These are phyloP conservation scores for Stenogyne calaminthoides DNA, from an alignment of 305 asterid genomes.

Conservation along the genomic window DNA sequence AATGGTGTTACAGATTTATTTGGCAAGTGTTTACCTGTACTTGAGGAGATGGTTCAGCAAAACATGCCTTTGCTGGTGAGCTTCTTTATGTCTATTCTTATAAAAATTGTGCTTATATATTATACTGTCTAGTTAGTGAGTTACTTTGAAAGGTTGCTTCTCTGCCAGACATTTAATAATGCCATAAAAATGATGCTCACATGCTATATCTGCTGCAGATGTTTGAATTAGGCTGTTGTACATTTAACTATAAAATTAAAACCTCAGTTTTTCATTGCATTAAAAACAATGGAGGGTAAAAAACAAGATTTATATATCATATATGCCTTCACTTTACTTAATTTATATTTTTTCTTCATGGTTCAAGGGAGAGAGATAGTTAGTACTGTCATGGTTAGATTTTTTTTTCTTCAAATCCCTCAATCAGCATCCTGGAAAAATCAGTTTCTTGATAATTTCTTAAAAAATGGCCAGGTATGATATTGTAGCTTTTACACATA, in stretches of 20 bases:
- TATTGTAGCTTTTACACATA: neutral
- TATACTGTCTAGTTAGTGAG: slow-evolving; percentile 3
- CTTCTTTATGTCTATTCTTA: slow-evolving; percentile 7
- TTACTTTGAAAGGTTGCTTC: neutral
- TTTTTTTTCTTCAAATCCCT: neutral
- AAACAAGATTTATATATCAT: neutral
- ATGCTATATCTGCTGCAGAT: slow-evolving; percentile 8
- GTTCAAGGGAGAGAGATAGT: neutral
- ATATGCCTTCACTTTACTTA: neutral
- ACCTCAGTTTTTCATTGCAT: neutral
- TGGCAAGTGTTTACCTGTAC: slow-evolving; percentile 88
- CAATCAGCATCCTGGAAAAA: neutral
- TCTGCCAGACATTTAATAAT: neutral
- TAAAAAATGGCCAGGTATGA: neutral
- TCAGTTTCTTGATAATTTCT: neutral
- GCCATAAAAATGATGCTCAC: neutral
- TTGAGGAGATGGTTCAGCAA: slow-evolving; percentile 86
- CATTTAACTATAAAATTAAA: neutral
- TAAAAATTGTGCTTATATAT: slow-evolving; percentile 5
- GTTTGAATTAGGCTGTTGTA: neutral
- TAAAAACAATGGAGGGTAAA: neutral
- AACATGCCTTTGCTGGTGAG: slow-evolving; percentile 89
- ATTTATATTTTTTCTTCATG: neutral
- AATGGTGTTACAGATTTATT: slow-evolving; percentile 95
- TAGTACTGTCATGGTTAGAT: neutral